Percentiles rank a stretch among this genome's conserved stretches.
phyloP scores from a whole-genome alignment of 768 basidiomycete species.

The Tulasnella sp. region DNA sequence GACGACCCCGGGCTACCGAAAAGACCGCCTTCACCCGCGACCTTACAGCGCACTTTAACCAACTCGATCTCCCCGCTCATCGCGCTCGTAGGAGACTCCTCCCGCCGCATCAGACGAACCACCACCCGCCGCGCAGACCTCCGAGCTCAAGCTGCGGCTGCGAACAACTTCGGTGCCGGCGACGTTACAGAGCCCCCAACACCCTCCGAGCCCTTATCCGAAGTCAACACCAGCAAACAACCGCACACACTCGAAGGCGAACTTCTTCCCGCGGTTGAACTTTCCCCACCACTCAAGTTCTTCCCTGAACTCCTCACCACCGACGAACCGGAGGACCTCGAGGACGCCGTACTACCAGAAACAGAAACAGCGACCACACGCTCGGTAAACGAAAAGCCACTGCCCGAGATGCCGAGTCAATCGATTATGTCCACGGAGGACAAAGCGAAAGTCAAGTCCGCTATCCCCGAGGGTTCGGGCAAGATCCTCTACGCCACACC shows the following conservation, averaged over 20 bases:
- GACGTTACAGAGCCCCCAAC: background rate
- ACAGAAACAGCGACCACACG: background rate
- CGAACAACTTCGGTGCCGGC: background rate
- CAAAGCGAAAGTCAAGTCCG: constrained; percentile 67
- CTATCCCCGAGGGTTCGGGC: constrained; percentile 52
- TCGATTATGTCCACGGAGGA: constrained; percentile 70
- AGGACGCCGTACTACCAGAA: background rate
- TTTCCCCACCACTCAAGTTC: background rate
- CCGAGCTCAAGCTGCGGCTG: background rate
- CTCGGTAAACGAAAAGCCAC: background rate
- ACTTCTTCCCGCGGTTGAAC: background rate
- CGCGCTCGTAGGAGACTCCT: background rate
- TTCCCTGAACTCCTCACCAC: constrained; percentile 11
- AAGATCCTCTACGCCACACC: constrained; percentile 82
- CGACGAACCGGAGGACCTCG: background rate
- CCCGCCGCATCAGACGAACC: background rate
- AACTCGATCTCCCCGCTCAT: background rate
- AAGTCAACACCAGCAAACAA: background rate
- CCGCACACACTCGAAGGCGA: background rate
- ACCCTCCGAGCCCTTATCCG: background rate
- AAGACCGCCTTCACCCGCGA: background rate
- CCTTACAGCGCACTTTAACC: background rate
- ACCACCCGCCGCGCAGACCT: background rate
- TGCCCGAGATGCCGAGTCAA: constrained; percentile 61
- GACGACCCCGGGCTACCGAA: background rate